Percentiles rank a stretch among this genome's conserved stretches.
Conservation (phyloP, 345 rosid species). For the Eucalyptus curtisii region DNA sequence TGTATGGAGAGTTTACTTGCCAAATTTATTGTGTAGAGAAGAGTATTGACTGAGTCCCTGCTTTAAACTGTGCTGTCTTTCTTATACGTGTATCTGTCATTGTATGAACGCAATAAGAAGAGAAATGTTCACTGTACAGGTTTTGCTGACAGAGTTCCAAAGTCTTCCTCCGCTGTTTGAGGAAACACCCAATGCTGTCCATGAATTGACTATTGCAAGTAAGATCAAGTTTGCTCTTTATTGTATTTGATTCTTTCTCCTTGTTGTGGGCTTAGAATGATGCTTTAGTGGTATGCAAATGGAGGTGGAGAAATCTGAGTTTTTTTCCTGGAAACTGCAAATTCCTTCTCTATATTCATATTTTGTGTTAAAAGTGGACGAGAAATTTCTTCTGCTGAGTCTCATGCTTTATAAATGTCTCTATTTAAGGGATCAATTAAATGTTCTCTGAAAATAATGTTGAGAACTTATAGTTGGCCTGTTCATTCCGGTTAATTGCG, state of each 20-base stretch:
- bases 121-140: constrained; percentile 19
- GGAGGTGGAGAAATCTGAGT: not conserved
- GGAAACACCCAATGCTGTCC: constrained; percentile 46
- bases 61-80: not conserved
- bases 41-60: not conserved
- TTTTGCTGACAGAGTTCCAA: constrained; percentile 55
- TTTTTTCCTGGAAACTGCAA: not conserved
- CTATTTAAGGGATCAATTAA: not conserved
- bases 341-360: not conserved
- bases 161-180: constrained; percentile 93
- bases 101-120: not conserved
- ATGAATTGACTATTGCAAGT: constrained; percentile 79
- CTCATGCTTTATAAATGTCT: not conserved
- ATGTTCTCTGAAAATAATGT: not conserved
- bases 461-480: not conserved
- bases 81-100: not conserved
- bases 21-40: not conserved
- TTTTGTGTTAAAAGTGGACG: not conserved
- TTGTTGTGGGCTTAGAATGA: not conserved
- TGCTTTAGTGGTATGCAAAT: not conserved
- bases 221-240: not conserved
- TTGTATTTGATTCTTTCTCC: not conserved
- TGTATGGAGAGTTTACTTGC: not conserved
- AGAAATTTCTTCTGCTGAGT: not conserved
- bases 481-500: not conserved